Percentiles rank a stretch among this genome's conserved stretches.
phyloP scores from a whole-genome alignment of 2,329 filamentous ascomycete genomes.

The Hypoxylon sp. region DNA sequence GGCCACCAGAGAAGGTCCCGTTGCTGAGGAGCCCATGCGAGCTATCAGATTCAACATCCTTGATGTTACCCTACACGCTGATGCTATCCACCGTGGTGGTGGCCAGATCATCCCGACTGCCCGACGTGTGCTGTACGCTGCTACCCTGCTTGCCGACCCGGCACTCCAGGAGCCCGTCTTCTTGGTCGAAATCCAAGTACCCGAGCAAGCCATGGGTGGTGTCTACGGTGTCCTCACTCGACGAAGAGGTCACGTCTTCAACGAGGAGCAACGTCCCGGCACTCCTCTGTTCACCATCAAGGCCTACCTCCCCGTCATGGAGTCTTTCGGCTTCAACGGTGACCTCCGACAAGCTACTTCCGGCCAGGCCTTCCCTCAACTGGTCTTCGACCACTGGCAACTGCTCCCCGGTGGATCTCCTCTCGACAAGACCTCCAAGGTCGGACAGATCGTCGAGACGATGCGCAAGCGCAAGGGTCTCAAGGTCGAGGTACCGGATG shows the following conservation, averaged over 20 bases:
- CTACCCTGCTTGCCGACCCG: slow-evolving; percentile 90
- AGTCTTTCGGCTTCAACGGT: slow-evolving; percentile 99
- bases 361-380: slow-evolving; percentile 99
- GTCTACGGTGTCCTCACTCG: slow-evolving; percentile 99
- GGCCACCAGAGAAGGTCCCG: slow-evolving; percentile 96
- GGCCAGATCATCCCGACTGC: slow-evolving; percentile 98
- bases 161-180: slow-evolving; percentile 97
- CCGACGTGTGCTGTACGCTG: slow-evolving; percentile 96
- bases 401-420: slow-evolving; percentile 93
- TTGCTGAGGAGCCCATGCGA: slow-evolving; percentile 99
- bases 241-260: slow-evolving; percentile 98
- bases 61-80: slow-evolving; percentile 99
- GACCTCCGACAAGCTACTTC: slow-evolving; percentile 94
- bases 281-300: slow-evolving; percentile 99
- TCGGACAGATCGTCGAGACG: slow-evolving; percentile 83
- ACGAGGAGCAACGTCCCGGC: slow-evolving; percentile 96
- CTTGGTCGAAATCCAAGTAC: slow-evolving; percentile 99
- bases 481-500: slow-evolving; percentile 93
- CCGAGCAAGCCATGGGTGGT: slow-evolving; percentile 98
- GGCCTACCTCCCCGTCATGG: slow-evolving; percentile 95
- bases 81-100: slow-evolving; percentile 99
- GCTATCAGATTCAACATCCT: slow-evolving; percentile 98
- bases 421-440: slow-evolving; percentile 84
- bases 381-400: slow-evolving; percentile 99
- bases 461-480: slow-evolving; percentile 99